These are phyloP conservation scores for Cordyceps fumosorosea DNA, from an alignment of 2,329 filamentous ascomycete genomes.

Conservation along the genomic window DNA sequence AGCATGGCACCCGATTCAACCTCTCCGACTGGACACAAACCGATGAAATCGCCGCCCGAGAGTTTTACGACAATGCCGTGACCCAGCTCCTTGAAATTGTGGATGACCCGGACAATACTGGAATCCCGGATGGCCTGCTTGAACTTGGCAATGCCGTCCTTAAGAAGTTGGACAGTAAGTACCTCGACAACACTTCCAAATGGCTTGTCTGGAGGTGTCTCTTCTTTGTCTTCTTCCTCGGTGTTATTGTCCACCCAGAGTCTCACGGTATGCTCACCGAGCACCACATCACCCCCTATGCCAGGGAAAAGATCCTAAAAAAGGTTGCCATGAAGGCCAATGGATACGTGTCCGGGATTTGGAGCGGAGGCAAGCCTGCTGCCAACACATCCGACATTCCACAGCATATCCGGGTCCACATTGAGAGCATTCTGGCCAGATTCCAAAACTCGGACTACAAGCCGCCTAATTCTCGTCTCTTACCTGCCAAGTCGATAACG, in stretches of 20 bases:
- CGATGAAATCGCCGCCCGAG: slow-evolving; percentile 74
- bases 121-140: slow-evolving; percentile 79
- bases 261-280: slow-evolving; percentile 72
- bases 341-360: slow-evolving; percentile 71
- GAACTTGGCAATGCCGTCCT: slow-evolving; percentile 81
- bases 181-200: slow-evolving; percentile 66
- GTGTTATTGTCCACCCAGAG: slow-evolving; percentile 84
- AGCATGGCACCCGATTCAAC: slow-evolving; percentile 64
- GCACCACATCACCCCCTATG: slow-evolving; percentile 87
- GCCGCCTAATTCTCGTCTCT: slow-evolving; percentile 48
- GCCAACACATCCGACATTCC: slow-evolving; percentile 42
- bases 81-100: slow-evolving; percentile 78
- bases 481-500: slow-evolving; percentile 65
- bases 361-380: slow-evolving; percentile 58
- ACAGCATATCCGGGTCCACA: slow-evolving; percentile 57
- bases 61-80: slow-evolving; percentile 81
- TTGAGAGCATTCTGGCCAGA: slow-evolving; percentile 63
- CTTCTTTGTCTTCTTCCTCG: slow-evolving; percentile 79
- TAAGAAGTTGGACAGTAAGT: slow-evolving; percentile 64
- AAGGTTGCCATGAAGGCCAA: slow-evolving; percentile 77
- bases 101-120: slow-evolving; percentile 74
- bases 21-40: slow-evolving; percentile 67
- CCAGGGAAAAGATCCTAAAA: slow-evolving; percentile 71
- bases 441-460: slow-evolving; percentile 50
- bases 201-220: slow-evolving; percentile 90